Conservation (phyloP, 305 asterid species). For the Coffea humblotiana region DNA sequence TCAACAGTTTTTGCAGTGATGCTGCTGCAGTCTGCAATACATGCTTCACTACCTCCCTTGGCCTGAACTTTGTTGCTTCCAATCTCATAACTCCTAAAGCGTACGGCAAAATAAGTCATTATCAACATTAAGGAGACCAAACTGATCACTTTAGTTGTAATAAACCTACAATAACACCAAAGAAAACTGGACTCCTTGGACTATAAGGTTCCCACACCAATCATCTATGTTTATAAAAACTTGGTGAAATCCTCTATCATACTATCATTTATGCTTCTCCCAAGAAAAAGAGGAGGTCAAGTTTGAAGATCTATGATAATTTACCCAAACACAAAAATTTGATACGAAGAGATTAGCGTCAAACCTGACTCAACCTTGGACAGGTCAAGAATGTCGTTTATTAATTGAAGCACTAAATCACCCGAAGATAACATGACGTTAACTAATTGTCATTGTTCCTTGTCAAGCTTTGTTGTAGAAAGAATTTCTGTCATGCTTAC, state of each 20-base stretch:
- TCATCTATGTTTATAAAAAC: background rate
- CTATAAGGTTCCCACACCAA: background rate
- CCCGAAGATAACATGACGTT: slow-evolving; percentile 84
- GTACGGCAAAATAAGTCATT: background rate
- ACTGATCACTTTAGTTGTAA: background rate
- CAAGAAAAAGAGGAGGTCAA: background rate
- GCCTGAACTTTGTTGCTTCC: slow-evolving; percentile 91
- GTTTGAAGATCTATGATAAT: background rate
- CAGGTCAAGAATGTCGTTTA: slow-evolving; percentile 89
- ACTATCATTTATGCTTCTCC: background rate
- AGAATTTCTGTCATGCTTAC: slow-evolving; percentile 95
- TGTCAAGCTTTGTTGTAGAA: slow-evolving; percentile 70
- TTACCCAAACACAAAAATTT: background rate
- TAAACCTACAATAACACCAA: background rate
- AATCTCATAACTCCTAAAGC: slow-evolving; percentile 78
- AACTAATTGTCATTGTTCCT: slow-evolving; percentile 72
- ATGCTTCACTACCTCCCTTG: slow-evolving; percentile 90
- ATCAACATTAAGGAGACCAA: slow-evolving; percentile 5
- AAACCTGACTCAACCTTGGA: slow-evolving; percentile 96
- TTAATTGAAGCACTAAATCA: slow-evolving; percentile 80
- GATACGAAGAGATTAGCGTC: slow-evolving; percentile 1
- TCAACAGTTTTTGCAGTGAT: slow-evolving; percentile 68
- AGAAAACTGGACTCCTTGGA: background rate
- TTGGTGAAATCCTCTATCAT: background rate
- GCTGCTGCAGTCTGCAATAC: slow-evolving; percentile 94